A percentile compares a stretch with the other conserved stretches of the same genome.
phyloP scores from a whole-genome alignment of 2,329 filamentous ascomycete species.

The Aphanoascus verrucosus region DNA sequence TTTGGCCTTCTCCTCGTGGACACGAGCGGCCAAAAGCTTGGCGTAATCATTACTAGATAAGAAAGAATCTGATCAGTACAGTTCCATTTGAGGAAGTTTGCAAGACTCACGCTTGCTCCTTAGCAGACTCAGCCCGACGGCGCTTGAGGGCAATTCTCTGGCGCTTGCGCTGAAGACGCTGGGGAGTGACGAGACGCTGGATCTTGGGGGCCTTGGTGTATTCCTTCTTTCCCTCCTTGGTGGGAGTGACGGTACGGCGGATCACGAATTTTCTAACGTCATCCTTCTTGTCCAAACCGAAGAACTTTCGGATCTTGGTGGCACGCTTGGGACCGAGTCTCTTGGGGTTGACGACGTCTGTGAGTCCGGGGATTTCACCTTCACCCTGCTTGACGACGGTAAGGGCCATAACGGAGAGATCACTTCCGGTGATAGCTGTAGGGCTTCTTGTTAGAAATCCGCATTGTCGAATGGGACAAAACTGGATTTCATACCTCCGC shows the following conservation, averaged over 20 bases:
- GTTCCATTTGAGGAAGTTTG: slow-evolving; percentile 1
- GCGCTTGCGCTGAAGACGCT: slow-evolving; percentile 99
- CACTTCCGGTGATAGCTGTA: slow-evolving; percentile 84
- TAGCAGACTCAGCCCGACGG: slow-evolving; percentile 89
- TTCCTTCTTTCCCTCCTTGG: slow-evolving; percentile 92
- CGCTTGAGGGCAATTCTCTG: slow-evolving; percentile 97
- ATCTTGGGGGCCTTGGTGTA: slow-evolving; percentile 99
- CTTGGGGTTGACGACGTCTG: slow-evolving; percentile 98
- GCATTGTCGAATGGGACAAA: background rate
- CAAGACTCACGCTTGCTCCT: slow-evolving; percentile 89
- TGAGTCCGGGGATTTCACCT: slow-evolving; percentile 82
- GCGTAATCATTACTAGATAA: slow-evolving; percentile 78
- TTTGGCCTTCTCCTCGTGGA: slow-evolving; percentile 87
- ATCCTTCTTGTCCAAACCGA: slow-evolving; percentile 99
- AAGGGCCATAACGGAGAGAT: slow-evolving; percentile 89
- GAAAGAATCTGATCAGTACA: slow-evolving; percentile 1
- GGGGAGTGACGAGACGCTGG: slow-evolving; percentile 97
- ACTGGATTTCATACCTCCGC: slow-evolving; percentile 47
- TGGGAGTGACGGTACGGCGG: slow-evolving; percentile 92
- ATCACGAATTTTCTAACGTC: slow-evolving; percentile 99
- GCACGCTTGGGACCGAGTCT: slow-evolving; percentile 98
- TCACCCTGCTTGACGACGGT: slow-evolving; percentile 98
- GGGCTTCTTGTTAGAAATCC: slow-evolving; percentile 5
- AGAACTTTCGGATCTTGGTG: slow-evolving; percentile 99
- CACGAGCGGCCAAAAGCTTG: slow-evolving; percentile 90